Evolutionary conservation across 1,139 yeast genomes (phyloP), one percentile per base, ranked within the genome.

Genomic region (Taphrina betulina): DNA sequence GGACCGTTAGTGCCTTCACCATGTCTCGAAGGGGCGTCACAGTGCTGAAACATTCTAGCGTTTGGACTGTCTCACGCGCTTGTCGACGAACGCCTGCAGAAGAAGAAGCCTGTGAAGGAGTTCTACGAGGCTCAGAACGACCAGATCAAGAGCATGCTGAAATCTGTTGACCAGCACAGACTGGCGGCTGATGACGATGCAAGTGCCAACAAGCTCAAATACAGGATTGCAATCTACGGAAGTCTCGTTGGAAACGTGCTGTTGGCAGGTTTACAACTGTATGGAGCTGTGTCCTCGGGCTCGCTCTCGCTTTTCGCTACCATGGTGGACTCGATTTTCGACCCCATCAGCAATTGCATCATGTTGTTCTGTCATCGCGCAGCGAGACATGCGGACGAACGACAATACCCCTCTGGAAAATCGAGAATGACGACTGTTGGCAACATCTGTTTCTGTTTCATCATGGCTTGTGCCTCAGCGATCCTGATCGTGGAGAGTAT

Each of bases 241-340:
- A 52, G 59, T 40, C 53, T 60, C 29, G 58, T 41, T 17, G 61
- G 61, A 24, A 60, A 60, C 40, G 19, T 60, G 26, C n/a, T 58
- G 24, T 43, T 60, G 43, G 58, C 61, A 12, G 61, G 41, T 7
- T 52, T 60, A 14, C 63, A 60, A 41, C 16, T 60, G n/a, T 60
- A 60, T 41, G 62, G 58, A 5, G 63, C 62, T 19, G 51, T 55
- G 3, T 34, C 59, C 3, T 60, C 62, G 3, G 62, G 63, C n/a
- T 60, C 63, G 2, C 59, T 60, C 33, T 60, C 63, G 20, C 59
- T 60, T 7, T 52, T 60, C 45, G 61, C 63, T 14, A 60, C 63
- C 5, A 58, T 57, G 61, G 61, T 62, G 5, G 63, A 60, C 46
- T 54, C 62, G 5, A 29, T 60, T 17, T 60, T 60, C 29, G 63